Evolutionary conservation across 345 rosid genomes (phyloP), one percentile per base, ranked within the genome.

Genomic region (Conringia planisiliqua): DNA sequence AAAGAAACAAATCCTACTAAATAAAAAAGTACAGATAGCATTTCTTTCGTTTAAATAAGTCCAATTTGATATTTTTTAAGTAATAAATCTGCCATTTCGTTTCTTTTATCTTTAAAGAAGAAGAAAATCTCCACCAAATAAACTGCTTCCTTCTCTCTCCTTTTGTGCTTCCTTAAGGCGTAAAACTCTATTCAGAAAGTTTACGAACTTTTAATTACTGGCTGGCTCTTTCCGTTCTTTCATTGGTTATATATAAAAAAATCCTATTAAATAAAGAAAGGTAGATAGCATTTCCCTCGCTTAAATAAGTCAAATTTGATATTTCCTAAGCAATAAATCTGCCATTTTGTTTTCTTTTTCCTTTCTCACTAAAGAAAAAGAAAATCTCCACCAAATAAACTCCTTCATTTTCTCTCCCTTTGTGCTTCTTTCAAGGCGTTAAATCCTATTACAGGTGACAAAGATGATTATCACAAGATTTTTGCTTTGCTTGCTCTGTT

Each of bases 321-420:
- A 32, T 73, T 54, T 64, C 18, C 55, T 32, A 18, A 43, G 43
- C 27, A 42, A 42, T 30, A 40, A 54, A 64, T 73, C 57, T 22
- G 36, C 77, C 77, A 71, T 62, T 72, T 73, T 57, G 6, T 54
- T 54, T 52, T 20, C 46, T 64, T 52, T 20, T 46, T 55, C 16
- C 20, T 55, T 24, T 36, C 55, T 42, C 57, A 43, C 17, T 4
- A 9, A 39, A 50, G 39, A 29, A 54, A 14, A 73, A 72, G 51
- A 61, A 71, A 16, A 71, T 62, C 51, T 71, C 61, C 51, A 38
- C 51, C 48, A 11, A 26, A 50, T 12, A 52, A 10, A 11, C 42
- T 22, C 18, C 10, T 38, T 59, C 64, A n/a, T 29, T 59, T 7
- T 24, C 20, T 18, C 4, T 20, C 24, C 3, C 39, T 30, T 43